Conservation (phyloP, 202 grass and related monocot species). For the Elaeis oleifera region DNA sequence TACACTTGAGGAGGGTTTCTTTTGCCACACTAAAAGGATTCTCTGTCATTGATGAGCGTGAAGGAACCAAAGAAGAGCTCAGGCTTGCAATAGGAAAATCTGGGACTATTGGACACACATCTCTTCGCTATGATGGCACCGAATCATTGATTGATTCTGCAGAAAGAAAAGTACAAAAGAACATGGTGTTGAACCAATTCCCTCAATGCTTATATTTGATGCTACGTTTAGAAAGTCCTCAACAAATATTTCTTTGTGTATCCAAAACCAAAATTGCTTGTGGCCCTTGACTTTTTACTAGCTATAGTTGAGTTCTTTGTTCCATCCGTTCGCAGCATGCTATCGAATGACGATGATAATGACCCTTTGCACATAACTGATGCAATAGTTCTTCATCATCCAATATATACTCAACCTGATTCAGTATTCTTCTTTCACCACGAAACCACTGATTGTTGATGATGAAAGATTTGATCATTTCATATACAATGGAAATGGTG, state of each 20-base stretch:
- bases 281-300: constrained; percentile 89
- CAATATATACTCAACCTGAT: constrained; percentile 59
- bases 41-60: constrained; percentile 91
- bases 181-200: constrained; percentile 57
- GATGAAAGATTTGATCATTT: constrained; percentile 80
- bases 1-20: constrained; percentile 63
- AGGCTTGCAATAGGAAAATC: constrained; percentile 95
- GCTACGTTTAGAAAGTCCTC: constrained; percentile 55
- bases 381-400: constrained; percentile 60
- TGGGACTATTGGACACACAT: constrained; percentile 46
- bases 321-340: constrained; percentile 62
- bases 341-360: constrained; percentile 76
- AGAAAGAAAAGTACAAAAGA: constrained; percentile 47
- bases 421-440: constrained; percentile 64
- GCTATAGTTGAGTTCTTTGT: constrained; percentile 88
- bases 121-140: constrained; percentile 39
- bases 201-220: constrained; percentile 96
- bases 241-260: constrained; percentile 50
- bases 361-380: constrained; percentile 48
- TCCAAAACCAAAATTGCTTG: constrained; percentile 94
- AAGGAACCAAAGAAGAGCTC: constrained; percentile 95
- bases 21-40: constrained; percentile 96
- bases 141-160: constrained; percentile 34
- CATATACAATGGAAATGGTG: constrained; percentile 90
- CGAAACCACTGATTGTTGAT: constrained; percentile 81